Base-by-base conservation (phyloP, 1,139 yeast genomes). In the Yamadazyma conglobata region DNA sequence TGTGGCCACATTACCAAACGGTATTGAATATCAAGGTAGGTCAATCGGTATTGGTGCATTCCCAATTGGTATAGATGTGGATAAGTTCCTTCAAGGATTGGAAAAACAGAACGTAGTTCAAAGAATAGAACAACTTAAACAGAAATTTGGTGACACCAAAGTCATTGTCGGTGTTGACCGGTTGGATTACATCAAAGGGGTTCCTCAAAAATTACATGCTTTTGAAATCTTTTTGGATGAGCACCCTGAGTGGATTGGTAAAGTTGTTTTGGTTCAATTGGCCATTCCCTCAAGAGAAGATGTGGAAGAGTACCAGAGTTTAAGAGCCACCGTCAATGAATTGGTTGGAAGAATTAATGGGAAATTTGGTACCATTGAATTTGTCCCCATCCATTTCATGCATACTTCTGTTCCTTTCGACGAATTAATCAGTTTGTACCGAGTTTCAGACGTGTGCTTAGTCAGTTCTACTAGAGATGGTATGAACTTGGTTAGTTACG, bases 281-380 rank as follows among this genome's bases (percentile, higher is more conserved):
- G 98, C 98, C 0, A 97, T 93, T 10, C 99, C 99, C 8, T 84
- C 95, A 15, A 74, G 99, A 48, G 97, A 96, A 29, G 98, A 91
- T 48, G 99, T 93, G 16, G 98, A 93, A 59, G 99, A 93, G 55
- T 93, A 93, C 57, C 98, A 91, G 54, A 83, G 87, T 48, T 66
- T 93, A 44, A 73, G 98, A 40, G 88, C 96, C 4, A 88, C 87
- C 6, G 97, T 93, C 12, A 93, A 91, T 54, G 98, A 93, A 58
- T 70, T 93, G 30, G 96, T 93, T 25, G 98, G 99, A 14, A 72
- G 98, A 50, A 89, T 93, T 50, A 93, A 93, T 56, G 99, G 99
- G 22, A 78, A 79, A 47, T 93, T 87, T 52, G 98, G 99, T 37
- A 88, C 97, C 1, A 88, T 91, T 24, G 98, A 93, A 57, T 93